Evolutionary conservation across 345 rosid genomes (phyloP).

Genomic region (Rhodamnia argentea): DNA sequence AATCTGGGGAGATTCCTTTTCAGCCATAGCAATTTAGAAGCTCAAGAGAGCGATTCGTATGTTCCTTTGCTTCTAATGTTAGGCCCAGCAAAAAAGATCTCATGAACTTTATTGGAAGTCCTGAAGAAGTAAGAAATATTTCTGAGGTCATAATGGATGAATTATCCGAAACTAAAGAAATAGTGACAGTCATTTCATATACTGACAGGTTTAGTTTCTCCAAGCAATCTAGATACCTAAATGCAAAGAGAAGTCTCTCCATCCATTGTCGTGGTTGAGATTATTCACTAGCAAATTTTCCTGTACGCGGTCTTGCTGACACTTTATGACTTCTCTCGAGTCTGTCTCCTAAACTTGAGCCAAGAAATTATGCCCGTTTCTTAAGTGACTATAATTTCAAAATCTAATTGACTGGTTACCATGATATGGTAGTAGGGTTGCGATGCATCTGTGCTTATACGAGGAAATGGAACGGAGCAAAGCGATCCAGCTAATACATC

Average conservation of each 20-base stretch:
- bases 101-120: background rate
- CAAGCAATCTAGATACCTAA: background rate
- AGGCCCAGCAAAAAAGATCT: background rate
- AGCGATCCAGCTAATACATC: slow-evolving; percentile 72
- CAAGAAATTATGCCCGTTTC: background rate
- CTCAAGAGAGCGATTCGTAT: background rate
- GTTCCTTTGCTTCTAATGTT: background rate
- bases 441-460: slow-evolving; percentile 75
- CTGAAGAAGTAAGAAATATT: background rate
- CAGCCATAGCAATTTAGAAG: background rate
- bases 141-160: background rate
- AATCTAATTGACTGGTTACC: background rate
- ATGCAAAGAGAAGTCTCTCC: background rate
- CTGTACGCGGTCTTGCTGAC: background rate
- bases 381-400: background rate
- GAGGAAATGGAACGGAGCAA: slow-evolving; percentile 76
- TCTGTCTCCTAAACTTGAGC: background rate
- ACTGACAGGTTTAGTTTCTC: background rate
- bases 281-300: background rate
- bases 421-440: slow-evolving; percentile 45
- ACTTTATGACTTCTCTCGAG: background rate
- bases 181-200: background rate
- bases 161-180: background rate
- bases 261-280: background rate
- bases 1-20: background rate